Percentiles rank a stretch among this genome's conserved stretches.
phyloP scores from a whole-genome alignment of 176 grass and related monocot species.

The Bolboschoenus planiculmis region DNA sequence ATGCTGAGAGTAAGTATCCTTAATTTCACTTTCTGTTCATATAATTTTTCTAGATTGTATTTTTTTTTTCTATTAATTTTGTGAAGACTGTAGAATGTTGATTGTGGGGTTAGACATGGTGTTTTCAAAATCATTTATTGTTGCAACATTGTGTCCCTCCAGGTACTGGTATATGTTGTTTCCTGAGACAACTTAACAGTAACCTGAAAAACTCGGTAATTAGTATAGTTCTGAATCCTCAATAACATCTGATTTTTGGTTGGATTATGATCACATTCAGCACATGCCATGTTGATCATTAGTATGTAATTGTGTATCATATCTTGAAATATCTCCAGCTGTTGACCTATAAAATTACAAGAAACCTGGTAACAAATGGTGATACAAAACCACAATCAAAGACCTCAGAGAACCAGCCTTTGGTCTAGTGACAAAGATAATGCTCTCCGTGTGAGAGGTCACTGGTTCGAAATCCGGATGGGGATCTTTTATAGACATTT shows the following conservation, averaged over 20 bases:
- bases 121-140: background rate
- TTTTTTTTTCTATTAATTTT: background rate
- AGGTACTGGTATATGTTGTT: background rate
- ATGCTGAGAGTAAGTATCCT: slow-evolving; percentile 28
- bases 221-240: background rate
- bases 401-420: too few species aligned
- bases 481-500: too few species aligned
- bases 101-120: background rate
- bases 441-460: too few species aligned
- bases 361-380: background rate
- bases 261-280: background rate
- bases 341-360: background rate
- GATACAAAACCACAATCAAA: background rate
- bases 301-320: background rate
- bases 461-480: too few species aligned
- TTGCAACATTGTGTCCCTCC: background rate
- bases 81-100: background rate
- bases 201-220: background rate
- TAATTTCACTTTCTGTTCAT: background rate
- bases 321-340: background rate
- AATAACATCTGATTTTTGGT: background rate
- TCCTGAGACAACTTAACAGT: background rate
- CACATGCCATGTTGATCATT: background rate
- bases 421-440: too few species aligned
- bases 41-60: background rate